These are phyloP conservation scores for Arabidopsis thaliana DNA, from an alignment of 345 rosid species.

Conservation along the genomic window TAIR10.1 NC_003070.9:10081501-10082000, in stretches of 20 bases:
- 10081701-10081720: neutral
- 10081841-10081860: neutral
- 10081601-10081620: conserved; percentile 29
- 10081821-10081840: neutral
- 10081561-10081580: neutral
- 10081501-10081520: conserved; percentile 39
- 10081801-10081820: neutral
- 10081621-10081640: conserved; percentile 23
- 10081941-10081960: conserved; percentile 53
- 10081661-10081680: conserved; percentile 13
- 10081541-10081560: conserved; percentile 28
- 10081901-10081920: conserved; percentile 34
- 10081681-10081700: neutral
- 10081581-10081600: conserved; percentile 8
- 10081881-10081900: conserved; percentile 24
- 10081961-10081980: conserved; percentile 32
- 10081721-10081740: neutral
- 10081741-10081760: neutral
- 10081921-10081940: conserved; percentile 56
- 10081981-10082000: conserved; percentile 69
- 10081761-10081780: neutral
- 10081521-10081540: conserved; percentile 18
- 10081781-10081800: neutral
- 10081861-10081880: neutral
- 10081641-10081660: neutral